These are phyloP conservation scores for Saccharum hybrid DNA, from an alignment of 202 grass and related monocot genomes.

Conservation along the genomic window DNA sequence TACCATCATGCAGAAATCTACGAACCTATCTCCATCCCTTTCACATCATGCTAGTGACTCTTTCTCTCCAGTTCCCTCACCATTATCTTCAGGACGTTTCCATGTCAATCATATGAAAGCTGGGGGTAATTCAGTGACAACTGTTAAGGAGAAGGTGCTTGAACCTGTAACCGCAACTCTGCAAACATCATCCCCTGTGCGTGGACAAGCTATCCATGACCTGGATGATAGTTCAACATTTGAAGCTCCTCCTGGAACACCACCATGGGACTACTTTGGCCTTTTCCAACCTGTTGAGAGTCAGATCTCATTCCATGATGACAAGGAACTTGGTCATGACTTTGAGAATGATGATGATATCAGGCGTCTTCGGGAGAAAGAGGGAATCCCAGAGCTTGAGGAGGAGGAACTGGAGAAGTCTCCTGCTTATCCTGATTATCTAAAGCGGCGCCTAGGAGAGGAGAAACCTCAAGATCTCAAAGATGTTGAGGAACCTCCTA, in stretches of 20 bases:
- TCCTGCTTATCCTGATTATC: slow-evolving; percentile 47
- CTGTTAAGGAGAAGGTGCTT: slow-evolving; percentile 76
- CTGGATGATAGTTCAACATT: slow-evolving; percentile 70
- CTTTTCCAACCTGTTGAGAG: slow-evolving; percentile 80
- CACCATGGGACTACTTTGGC: slow-evolving; percentile 95
- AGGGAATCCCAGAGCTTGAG: slow-evolving; percentile 95
- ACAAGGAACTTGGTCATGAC: slow-evolving; percentile 59
- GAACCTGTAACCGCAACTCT: slow-evolving; percentile 70
- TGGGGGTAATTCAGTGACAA: slow-evolving; percentile 52
- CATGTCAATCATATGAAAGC: slow-evolving; percentile 95
- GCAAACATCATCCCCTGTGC: slow-evolving; percentile 54
- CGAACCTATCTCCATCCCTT: slow-evolving; percentile 62
- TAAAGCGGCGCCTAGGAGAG: slow-evolving; percentile 20
- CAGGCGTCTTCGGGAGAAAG: slow-evolving; percentile 74
- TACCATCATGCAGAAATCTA: slow-evolving; percentile 51
- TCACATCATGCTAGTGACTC: slow-evolving; percentile 71
- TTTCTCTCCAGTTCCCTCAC: slow-evolving; percentile 75
- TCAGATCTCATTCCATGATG: slow-evolving; percentile 70
- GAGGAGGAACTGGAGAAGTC: slow-evolving; percentile 80
- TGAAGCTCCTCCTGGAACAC: slow-evolving; percentile 69
- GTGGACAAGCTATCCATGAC: slow-evolving; percentile 46
- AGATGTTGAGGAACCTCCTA: slow-evolving; percentile 60
- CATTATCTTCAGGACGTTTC: slow-evolving; percentile 65
- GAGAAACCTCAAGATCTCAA: slow-evolving; percentile 61
- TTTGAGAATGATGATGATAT: slow-evolving; percentile 86